These are phyloP conservation scores for Colletotrichum abscissum DNA, from an alignment of 2,329 filamentous ascomycete genomes.

Conservation along the genomic window DNA sequence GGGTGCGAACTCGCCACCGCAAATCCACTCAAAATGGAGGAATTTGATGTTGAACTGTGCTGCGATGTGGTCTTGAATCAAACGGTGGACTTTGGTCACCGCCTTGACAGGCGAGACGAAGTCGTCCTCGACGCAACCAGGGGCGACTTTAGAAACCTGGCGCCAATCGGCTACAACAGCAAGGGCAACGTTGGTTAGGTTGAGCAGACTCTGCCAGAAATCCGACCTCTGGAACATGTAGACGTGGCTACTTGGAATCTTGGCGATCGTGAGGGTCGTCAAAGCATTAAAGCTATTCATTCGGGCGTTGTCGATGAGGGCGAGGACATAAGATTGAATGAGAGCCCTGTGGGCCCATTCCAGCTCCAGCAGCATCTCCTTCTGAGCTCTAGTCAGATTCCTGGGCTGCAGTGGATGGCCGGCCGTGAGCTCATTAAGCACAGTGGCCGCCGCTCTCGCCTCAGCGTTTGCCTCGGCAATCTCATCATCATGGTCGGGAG, in stretches of 20 bases:
- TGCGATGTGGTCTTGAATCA: slow-evolving; percentile 64
- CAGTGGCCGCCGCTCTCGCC: neutral
- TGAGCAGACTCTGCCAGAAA: slow-evolving; percentile 71
- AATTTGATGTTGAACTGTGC: slow-evolving; percentile 61
- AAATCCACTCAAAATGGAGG: slow-evolving; percentile 74
- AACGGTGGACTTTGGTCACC: slow-evolving; percentile 59
- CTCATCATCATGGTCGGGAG: neutral
- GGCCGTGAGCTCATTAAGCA: slow-evolving; percentile 35
- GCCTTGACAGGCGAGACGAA: slow-evolving; percentile 63
- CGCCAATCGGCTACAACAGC: slow-evolving; percentile 76
- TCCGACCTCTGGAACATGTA: slow-evolving; percentile 64
- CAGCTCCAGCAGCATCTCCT: slow-evolving; percentile 75
- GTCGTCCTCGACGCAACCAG: slow-evolving; percentile 60
- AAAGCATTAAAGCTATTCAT: slow-evolving; percentile 62
- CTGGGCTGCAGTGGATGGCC: slow-evolving; percentile 59
- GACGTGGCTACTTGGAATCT: slow-evolving; percentile 72
- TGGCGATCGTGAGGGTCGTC: slow-evolving; percentile 70
- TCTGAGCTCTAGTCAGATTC: slow-evolving; percentile 70
- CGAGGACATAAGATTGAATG: slow-evolving; percentile 74
- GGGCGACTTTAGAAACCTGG: slow-evolving; percentile 62
- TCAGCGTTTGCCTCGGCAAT: slow-evolving; percentile 40
- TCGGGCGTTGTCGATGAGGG: slow-evolving; percentile 68
- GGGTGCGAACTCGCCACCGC: slow-evolving; percentile 74
- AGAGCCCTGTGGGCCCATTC: slow-evolving; percentile 77
- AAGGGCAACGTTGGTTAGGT: slow-evolving; percentile 65